Conservation (phyloP, 169 alveolate genomes). For the Plasmodium billcollinsi region DNA sequence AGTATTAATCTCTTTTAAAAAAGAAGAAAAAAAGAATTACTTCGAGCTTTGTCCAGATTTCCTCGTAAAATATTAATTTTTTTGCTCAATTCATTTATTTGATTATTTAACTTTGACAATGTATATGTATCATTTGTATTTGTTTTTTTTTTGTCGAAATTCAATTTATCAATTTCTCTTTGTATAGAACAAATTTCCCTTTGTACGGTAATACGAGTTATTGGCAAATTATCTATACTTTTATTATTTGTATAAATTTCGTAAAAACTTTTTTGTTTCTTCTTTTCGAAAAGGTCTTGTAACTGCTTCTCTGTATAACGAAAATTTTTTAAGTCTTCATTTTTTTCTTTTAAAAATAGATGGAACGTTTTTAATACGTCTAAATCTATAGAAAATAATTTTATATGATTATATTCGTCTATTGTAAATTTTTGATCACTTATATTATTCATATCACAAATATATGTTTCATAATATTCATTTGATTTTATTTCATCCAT, state of each 20-base stretch:
- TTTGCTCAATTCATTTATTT: conserved; percentile 31
- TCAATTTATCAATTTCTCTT: conserved; percentile 62
- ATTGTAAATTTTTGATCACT: conserved; percentile 41
- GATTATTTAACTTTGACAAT: conserved; percentile 10
- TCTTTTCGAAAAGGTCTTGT: conserved; percentile 59
- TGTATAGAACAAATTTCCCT: conserved; percentile 63
- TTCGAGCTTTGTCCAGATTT: conserved; percentile 58
- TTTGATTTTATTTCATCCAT: conserved; percentile 9
- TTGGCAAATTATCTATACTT: conserved; percentile 44
- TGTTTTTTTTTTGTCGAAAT: conserved; percentile 23
- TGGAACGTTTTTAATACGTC: conserved; percentile 44
- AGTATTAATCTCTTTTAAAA: not conserved
- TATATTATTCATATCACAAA: conserved; percentile 54
- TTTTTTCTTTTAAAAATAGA: conserved; percentile 61
- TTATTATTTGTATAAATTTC: conserved; percentile 56
- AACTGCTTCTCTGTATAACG: conserved; percentile 66
- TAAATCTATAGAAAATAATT: conserved; percentile 40
- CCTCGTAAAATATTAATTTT: conserved; percentile 39
- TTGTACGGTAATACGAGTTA: conserved; percentile 54
- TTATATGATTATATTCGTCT: conserved; percentile 68
- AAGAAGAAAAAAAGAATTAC: conserved; percentile 2
- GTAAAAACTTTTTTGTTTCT: conserved; percentile 45
- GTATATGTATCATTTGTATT: conserved; percentile 14
- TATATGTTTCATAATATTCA: conserved; percentile 15
- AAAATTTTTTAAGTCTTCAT: conserved; percentile 70